Evolutionary conservation across 2,329 filamentous ascomycete genomes (phyloP), one percentile per base, ranked within the genome.

Genomic region (Clonostachys solani): DNA sequence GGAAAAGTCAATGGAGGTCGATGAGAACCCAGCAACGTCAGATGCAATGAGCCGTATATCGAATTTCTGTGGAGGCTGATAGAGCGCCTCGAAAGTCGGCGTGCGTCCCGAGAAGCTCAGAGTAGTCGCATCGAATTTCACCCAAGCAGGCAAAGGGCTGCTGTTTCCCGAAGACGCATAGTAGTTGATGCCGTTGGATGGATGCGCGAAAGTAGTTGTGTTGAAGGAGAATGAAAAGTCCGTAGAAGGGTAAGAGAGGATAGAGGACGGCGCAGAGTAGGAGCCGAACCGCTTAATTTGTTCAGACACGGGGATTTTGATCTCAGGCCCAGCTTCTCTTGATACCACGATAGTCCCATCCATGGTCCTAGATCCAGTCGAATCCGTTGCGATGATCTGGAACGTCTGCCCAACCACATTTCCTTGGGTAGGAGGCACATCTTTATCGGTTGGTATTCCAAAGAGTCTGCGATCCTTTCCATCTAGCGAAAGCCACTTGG

Each of bases 131-230:
- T 94, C 79, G 58, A 96, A 96, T n/a, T 70, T 69, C 41, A 95
- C 71, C 91, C 91, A 96, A 1, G 89, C 84, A 17, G 91, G 91
- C 35, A 96, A 69, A 35, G 91, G 90, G n/a, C 87, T 88, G 58
- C 88, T 87, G 58, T 92, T 80, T 6, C 74, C 75, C 5, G 88
- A 86, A 4, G 86, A 83, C 9, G 89, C 88, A 60, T 94, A 92
- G 63, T 91, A 95, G 49, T 82, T 81, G 44, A 84, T 74, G 15
- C 66, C 69, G 10, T 71, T 67, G 4, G 65, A 65, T 5, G 73
- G 68, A 40, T 77, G 67, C n/a, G 71, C 70, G 61, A 95, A 95
- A 0, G 86, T 89, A 16, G 80, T 66, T 6, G 59, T 54, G 41
- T 76, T 68, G 52, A 85, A 81, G 3, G 63, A 60, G 51, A 83